phyloP scores from a whole-genome alignment of 768 basidiomycete genomes.

The Auriscalpium vulgare region DNA sequence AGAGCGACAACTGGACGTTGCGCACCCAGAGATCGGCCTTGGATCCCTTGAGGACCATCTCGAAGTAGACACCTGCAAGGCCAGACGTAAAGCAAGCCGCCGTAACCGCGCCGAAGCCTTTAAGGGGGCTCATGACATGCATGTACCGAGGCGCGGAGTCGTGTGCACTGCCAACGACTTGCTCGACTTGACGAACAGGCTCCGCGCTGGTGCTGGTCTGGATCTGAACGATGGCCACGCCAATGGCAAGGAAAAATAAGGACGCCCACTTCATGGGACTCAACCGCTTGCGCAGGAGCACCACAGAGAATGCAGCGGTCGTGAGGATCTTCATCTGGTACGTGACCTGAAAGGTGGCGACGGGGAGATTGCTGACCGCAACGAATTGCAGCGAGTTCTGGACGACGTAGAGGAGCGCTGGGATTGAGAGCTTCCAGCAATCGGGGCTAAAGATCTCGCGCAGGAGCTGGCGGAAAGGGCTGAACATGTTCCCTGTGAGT shows the following conservation, averaged over 20 bases:
- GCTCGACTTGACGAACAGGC: constrained; percentile 21
- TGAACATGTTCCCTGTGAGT: constrained; percentile 26
- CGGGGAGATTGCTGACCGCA: constrained; percentile 89
- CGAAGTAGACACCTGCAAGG: constrained; percentile 88
- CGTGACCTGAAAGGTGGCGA: constrained; percentile 95
- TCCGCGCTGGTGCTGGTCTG: constrained; percentile 46
- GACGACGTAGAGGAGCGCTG: constrained; percentile 90
- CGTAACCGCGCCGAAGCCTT: constrained; percentile 76
- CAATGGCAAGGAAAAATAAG: constrained; percentile 80
- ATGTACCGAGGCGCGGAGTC: constrained; percentile 49
- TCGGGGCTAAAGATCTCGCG: constrained; percentile 80
- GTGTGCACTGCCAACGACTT: constrained; percentile 60
- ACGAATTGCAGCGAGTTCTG: constrained; percentile 97
- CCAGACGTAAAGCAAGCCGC: constrained; percentile 87
- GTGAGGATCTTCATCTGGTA: constrained; percentile 99
- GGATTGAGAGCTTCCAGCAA: constrained; percentile 97
- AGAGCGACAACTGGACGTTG: constrained; percentile 83
- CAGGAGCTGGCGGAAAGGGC: constrained; percentile 47
- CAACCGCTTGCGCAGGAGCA: constrained; percentile 70
- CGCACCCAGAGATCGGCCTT: constrained; percentile 84
- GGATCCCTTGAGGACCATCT: constrained; percentile 85
- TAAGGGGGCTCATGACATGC: constrained; percentile 76
- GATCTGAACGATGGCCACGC: constrained; percentile 93
- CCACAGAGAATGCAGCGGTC: constrained; percentile 87
- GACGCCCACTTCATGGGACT: constrained; percentile 77